These are phyloP conservation scores for Russula sp. DNA, from an alignment of 768 basidiomycete genomes.

Conservation along the genomic window DNA sequence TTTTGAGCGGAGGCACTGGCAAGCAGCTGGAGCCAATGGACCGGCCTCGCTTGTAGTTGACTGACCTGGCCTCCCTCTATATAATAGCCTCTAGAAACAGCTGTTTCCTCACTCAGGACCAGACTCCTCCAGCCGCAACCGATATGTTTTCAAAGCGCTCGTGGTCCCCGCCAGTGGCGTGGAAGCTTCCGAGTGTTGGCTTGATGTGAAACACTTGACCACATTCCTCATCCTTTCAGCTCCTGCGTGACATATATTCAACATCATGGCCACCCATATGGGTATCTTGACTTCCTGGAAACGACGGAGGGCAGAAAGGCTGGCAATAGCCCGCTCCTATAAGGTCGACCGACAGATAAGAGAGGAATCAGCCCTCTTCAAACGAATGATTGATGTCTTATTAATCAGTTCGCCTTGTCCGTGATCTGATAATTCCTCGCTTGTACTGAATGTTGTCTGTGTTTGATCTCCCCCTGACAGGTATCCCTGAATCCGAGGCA, in stretches of 20 bases:
- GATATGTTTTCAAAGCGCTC: no score
- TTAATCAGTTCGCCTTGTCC: slow-evolving; percentile 57
- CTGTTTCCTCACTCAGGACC: no score
- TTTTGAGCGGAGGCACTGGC: no score
- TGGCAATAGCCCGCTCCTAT: slow-evolving; percentile 50
- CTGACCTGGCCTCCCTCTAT: no score
- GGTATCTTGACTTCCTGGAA: not conserved
- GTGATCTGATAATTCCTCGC: not conserved
- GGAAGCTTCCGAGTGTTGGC: no score
- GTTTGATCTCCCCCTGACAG: slow-evolving; percentile 6
- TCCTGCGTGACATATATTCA: not conserved
- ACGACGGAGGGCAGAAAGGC: not conserved
- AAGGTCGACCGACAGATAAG: slow-evolving; percentile 66
- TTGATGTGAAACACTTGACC: no score
- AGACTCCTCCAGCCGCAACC: no score
- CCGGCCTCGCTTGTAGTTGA: no score
- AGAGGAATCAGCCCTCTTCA: slow-evolving; percentile 70
- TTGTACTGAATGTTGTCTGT: not conserved
- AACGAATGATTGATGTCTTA: slow-evolving; percentile 83
- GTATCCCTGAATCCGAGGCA: not conserved
- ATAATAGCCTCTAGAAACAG: no score
- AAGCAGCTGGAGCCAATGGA: no score
- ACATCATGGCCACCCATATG: not conserved
- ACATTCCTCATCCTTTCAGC: no score
- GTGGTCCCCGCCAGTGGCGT: no score